phyloP scores from a whole-genome alignment of 768 basidiomycete species.

The Lactifluus volemus region DNA sequence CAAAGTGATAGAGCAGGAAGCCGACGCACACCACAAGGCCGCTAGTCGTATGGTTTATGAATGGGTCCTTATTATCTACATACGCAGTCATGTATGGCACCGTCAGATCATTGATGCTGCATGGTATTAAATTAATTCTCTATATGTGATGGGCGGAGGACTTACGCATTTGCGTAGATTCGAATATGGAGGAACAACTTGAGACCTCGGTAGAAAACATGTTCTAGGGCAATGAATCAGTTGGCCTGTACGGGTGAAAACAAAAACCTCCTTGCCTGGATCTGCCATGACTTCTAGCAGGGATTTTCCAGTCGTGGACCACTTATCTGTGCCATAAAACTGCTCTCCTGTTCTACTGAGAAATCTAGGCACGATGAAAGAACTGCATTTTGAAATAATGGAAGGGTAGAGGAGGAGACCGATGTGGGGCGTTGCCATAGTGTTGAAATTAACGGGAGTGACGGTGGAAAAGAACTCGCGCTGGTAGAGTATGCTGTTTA shows the following conservation, averaged over 20 bases:
- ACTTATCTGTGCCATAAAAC: constrained; percentile 50
- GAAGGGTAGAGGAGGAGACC: constrained; percentile 62
- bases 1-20: neutral
- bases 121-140: neutral
- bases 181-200: constrained; percentile 54
- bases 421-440: constrained; percentile 76
- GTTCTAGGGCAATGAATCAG: constrained; percentile 34
- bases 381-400: constrained; percentile 43
- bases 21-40: constrained; percentile 53
- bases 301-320: constrained; percentile 56
- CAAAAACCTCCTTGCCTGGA: constrained; percentile 38
- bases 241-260: neutral
- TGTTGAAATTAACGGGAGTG: constrained; percentile 71
- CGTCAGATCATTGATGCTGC: constrained; percentile 62
- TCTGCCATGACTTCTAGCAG: constrained; percentile 75
- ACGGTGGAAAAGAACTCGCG: constrained; percentile 64
- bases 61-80: constrained; percentile 61
- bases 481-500: constrained; percentile 50
- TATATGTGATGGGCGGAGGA: constrained; percentile 5
- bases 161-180: constrained; percentile 77
- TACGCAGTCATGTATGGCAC: constrained; percentile 79
- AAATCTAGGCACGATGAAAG: constrained; percentile 54
- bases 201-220: constrained; percentile 69
- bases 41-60: constrained; percentile 43
- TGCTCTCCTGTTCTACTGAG: constrained; percentile 72